phyloP scores from a whole-genome alignment of 2,329 filamentous ascomycete species.

The Cladophialophora immunda region DNA sequence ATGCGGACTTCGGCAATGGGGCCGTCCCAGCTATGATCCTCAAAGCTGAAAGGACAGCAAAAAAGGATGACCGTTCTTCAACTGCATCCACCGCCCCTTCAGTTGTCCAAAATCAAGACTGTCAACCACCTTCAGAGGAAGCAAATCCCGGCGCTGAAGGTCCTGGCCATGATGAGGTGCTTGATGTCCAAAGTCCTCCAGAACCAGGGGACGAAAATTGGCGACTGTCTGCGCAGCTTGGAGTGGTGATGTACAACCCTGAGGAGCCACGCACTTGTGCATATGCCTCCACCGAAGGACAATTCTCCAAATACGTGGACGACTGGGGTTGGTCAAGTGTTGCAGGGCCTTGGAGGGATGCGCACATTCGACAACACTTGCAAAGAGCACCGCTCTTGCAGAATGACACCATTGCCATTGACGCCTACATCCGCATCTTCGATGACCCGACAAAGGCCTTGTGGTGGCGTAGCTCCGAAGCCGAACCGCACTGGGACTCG shows the following conservation, averaged over 20 bases:
- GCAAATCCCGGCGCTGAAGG: slow-evolving; percentile 3
- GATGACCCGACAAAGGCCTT: slow-evolving; percentile 68
- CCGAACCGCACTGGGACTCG: slow-evolving; percentile 62
- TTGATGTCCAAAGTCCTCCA: slow-evolving; percentile 9
- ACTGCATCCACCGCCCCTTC: background rate
- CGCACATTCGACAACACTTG: slow-evolving; percentile 64
- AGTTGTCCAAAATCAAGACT: slow-evolving; percentile 22
- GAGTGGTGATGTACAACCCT: slow-evolving; percentile 70
- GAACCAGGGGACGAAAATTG: slow-evolving; percentile 44
- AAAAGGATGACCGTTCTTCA: slow-evolving; percentile 19
- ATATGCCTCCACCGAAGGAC: slow-evolving; percentile 65
- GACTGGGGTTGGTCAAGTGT: slow-evolving; percentile 73
- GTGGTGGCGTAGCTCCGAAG: slow-evolving; percentile 66
- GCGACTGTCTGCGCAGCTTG: slow-evolving; percentile 67
- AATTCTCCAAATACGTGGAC: slow-evolving; percentile 65
- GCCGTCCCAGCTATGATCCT: slow-evolving; percentile 31
- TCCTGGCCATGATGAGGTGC: slow-evolving; percentile 7
- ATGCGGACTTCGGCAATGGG: slow-evolving; percentile 47
- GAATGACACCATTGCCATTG: slow-evolving; percentile 69
- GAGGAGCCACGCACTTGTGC: slow-evolving; percentile 67
- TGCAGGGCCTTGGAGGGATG: slow-evolving; percentile 66
- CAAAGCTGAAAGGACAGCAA: slow-evolving; percentile 19
- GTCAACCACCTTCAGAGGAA: slow-evolving; percentile 3
- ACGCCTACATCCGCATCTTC: slow-evolving; percentile 68
- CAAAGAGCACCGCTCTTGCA: slow-evolving; percentile 67